Conservation (phyloP, 2,329 filamentous ascomycete species). For the Ophiostoma piceae region DNA sequence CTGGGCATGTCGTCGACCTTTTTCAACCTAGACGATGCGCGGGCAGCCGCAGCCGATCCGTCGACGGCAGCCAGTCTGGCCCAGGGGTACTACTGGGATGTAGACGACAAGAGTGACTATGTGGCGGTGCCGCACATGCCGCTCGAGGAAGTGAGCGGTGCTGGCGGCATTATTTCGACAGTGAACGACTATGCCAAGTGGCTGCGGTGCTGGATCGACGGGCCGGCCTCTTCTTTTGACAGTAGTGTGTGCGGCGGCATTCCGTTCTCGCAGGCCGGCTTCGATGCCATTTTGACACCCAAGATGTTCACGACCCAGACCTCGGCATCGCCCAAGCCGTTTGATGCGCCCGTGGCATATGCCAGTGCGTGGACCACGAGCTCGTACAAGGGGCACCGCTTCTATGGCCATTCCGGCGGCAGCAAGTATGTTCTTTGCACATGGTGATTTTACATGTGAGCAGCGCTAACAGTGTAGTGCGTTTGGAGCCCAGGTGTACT, state of each 20-base stretch:
- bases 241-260: conserved; percentile 28
- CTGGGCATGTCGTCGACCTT: conserved; percentile 43
- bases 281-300: conserved; percentile 35
- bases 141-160: conserved; percentile 36
- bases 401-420: conserved; percentile 41
- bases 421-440: conserved; percentile 32
- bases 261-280: conserved; percentile 35
- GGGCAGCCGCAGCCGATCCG: conserved; percentile 28
- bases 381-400: conserved; percentile 40
- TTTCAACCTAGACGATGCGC: conserved; percentile 33
- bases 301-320: conserved; percentile 31
- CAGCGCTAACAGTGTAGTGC: conserved; percentile 28
- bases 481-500: conserved; percentile 41
- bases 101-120: conserved; percentile 32
- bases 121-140: conserved; percentile 30
- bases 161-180: conserved; percentile 42
- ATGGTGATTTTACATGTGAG: background rate
- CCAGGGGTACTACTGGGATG: conserved; percentile 40
- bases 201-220: conserved; percentile 45
- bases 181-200: conserved; percentile 49
- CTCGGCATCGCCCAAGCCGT: conserved; percentile 26
- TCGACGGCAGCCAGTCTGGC: conserved; percentile 33
- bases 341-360: conserved; percentile 37
- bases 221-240: conserved; percentile 13
- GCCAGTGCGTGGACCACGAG: conserved; percentile 38